Base-by-base conservation (phyloP, 2,329 filamentous ascomycete species). In the Pyrenochaeta sp. region DNA sequence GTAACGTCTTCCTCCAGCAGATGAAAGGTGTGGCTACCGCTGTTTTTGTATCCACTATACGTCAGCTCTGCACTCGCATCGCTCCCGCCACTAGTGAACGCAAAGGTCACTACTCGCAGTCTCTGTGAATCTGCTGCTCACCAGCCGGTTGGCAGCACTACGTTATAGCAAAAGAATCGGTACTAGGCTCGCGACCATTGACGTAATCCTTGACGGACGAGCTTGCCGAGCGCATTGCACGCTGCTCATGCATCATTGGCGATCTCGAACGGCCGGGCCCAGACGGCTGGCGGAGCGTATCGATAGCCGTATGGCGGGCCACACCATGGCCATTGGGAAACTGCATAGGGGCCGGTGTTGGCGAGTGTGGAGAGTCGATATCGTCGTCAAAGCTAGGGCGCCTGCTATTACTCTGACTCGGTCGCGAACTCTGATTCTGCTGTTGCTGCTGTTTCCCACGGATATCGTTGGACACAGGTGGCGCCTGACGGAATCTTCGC, bases 401-500 rank as follows among this genome's bases (percentile, higher is more conserved):
- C 32, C 48, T 43, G 48, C 47, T 36, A n/a, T 30, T 27, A 24
- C 3, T 45, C 3, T 25, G 43, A 10, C 13, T 39, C 24, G 43
- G 15, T 36, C 32, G 32, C 32, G 12, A 36, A 61, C 56, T 10
- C 61, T 59, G 39, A 27, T 55, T 19, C 42, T 53, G 22, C 47
- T 51, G 19, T 34, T 42, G 49, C 43, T 50, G 22, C n/a, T 36
- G 54, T 19, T 55, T 59, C 37, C 34, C 59, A n/a, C 72, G 59
- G 40, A 75, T 58, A 24, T 75, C 68, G 15, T 50, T 66, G 1
- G 72, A 44, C 6, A 77, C 65, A 3, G 74, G 74, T 2, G 74
- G 74, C 22, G 74, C 73, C 25, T 65, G 65, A 15, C 73, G 65
- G 56, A 76, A 76, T 8, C 71, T 53, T 25, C 73, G 67, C 24